Percentiles rank a stretch among this genome's conserved stretches.
phyloP scores from a whole-genome alignment of 2,329 filamentous ascomycete genomes.

The Botrytis byssoidea region DNA sequence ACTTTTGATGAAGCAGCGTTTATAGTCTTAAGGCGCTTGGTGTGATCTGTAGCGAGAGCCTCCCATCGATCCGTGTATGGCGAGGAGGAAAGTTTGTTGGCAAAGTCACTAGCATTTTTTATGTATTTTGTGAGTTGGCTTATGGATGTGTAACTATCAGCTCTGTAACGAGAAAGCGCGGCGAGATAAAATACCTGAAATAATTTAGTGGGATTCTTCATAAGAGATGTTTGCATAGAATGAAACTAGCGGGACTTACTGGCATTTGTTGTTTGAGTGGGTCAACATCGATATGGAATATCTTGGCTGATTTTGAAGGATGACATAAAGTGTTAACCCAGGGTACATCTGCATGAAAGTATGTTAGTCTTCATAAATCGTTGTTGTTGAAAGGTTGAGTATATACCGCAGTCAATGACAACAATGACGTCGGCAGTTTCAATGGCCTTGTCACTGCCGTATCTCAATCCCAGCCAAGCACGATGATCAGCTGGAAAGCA shows the following conservation, averaged over 20 bases:
- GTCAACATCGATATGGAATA: conserved; percentile 66
- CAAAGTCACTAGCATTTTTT: conserved; percentile 44
- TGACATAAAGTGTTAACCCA: conserved; percentile 81
- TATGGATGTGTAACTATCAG: conserved; percentile 63
- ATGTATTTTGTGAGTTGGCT: conserved; percentile 68
- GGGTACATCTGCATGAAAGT: conserved; percentile 62
- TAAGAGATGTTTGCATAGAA: conserved; percentile 10
- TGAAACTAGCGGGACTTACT: conserved; percentile 17
- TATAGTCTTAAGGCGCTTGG: conserved; percentile 59
- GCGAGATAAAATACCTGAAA: conserved; percentile 61
- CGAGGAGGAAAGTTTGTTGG: conserved; percentile 43
- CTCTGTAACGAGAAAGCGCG: conserved; percentile 63
- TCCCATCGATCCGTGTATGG: conserved; percentile 48
- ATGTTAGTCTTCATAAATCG: neutral
- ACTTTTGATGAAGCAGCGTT: conserved; percentile 54
- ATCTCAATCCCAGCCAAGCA: conserved; percentile 68
- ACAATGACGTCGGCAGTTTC: conserved; percentile 78
- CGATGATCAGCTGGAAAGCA: conserved; percentile 72
- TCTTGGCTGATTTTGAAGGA: conserved; percentile 50
- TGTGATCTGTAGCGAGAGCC: conserved; percentile 56
- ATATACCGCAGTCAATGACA: conserved; percentile 67
- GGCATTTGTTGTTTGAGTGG: conserved; percentile 55
- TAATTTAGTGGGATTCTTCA: conserved; percentile 48
- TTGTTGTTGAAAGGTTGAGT: neutral
- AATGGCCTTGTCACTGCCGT: conserved; percentile 71